These are phyloP conservation scores for Xylariaceae sp. DNA, from an alignment of 2,329 filamentous ascomycete species.

Conservation along the genomic window DNA sequence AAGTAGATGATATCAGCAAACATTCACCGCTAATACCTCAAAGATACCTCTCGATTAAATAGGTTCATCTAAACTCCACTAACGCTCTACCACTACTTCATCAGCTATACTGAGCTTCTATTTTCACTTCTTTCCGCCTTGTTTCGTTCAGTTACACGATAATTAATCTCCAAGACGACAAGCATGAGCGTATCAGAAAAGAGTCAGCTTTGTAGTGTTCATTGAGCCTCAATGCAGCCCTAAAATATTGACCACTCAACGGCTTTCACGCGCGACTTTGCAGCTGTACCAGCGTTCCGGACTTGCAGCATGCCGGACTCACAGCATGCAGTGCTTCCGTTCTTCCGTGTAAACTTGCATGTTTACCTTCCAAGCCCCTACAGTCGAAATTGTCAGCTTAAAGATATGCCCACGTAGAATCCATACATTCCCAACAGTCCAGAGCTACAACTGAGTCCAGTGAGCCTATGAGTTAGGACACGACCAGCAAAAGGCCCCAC, in stretches of 20 bases:
- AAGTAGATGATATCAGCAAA: too few species aligned
- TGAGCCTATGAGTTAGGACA: background rate
- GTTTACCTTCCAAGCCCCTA: background rate
- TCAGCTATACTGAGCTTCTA: background rate
- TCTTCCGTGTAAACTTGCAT: background rate
- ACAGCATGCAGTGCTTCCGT: background rate
- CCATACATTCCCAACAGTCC: background rate
- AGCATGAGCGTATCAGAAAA: too few species aligned
- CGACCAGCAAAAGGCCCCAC: background rate
- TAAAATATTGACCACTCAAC: background rate
- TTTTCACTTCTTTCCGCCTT: background rate
- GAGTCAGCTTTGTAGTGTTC: too few species aligned
- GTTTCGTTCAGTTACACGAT: background rate
- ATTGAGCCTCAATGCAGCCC: background rate
- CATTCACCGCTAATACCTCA: too few species aligned
- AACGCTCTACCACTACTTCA: background rate
- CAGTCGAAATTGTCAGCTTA: background rate
- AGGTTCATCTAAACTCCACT: too few species aligned
- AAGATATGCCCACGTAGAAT: background rate
- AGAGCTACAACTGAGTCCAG: background rate
- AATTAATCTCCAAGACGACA: too few species aligned
- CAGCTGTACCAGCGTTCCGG: background rate
- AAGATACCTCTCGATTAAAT: too few species aligned
- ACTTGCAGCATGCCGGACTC: background rate
- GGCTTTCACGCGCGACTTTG: too few species aligned